Conservation (phyloP, 2,329 filamentous ascomycete species). For the Neofusicoccum parvum region DNA sequence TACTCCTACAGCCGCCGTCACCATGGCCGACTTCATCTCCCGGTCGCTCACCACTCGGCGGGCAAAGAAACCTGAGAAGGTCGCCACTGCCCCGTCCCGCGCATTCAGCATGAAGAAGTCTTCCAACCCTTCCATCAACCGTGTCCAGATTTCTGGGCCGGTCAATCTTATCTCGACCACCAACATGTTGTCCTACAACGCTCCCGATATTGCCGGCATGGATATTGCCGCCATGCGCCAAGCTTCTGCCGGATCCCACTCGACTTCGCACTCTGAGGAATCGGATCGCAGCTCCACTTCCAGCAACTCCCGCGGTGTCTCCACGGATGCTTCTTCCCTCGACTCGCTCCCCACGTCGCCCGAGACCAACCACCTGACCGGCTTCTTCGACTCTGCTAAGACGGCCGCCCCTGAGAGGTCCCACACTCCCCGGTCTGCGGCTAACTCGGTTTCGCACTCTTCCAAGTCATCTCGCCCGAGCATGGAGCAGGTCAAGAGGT, state of each 20-base stretch:
- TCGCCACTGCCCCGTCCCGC: constrained; percentile 33
- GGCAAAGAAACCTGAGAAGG: constrained; percentile 56
- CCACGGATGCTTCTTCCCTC: constrained; percentile 65
- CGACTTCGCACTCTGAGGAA: constrained; percentile 61
- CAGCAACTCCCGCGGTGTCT: constrained; percentile 65
- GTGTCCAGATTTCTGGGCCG: constrained; percentile 81
- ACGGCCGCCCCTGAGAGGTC: constrained; percentile 31
- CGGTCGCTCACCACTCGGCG: constrained; percentile 70
- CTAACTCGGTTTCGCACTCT: constrained; percentile 21
- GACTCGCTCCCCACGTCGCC: constrained; percentile 51
- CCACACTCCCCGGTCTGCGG: constrained; percentile 27
- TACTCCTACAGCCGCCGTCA: not conserved
- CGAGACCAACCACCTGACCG: constrained; percentile 58
- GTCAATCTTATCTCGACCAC: constrained; percentile 89
- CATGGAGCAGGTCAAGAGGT: not conserved
- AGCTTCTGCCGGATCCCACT: constrained; percentile 51
- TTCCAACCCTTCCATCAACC: constrained; percentile 51
- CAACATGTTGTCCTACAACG: constrained; percentile 94
- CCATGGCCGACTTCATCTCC: constrained; percentile 51
- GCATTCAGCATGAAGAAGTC: constrained; percentile 48
- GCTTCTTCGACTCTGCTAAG: constrained; percentile 58
- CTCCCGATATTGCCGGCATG: constrained; percentile 68
- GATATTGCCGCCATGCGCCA: constrained; percentile 59
- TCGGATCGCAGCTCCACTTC: constrained; percentile 63
- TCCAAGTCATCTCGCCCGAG: constrained; percentile 12